Evolutionary conservation across 75 land plant species (phyloP).

Genomic region (Sequoiadendron giganteum): DNA sequence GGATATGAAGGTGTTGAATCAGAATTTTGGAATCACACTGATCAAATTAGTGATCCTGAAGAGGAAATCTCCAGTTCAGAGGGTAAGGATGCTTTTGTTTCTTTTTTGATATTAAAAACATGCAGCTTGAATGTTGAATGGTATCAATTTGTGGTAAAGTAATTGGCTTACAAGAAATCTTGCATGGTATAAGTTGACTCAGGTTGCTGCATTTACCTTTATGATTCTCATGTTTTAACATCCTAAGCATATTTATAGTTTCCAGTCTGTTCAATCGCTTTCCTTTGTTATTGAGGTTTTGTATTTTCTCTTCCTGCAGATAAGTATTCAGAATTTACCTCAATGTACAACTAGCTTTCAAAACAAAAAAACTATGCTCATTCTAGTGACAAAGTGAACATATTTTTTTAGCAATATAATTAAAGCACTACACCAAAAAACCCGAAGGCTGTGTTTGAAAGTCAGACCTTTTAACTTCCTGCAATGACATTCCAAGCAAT

Average conservation of each 20-base stretch:
- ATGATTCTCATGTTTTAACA: background rate
- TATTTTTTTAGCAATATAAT: background rate
- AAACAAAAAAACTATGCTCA: background rate
- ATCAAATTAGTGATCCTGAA: slow-evolving; percentile 53
- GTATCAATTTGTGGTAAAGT: background rate
- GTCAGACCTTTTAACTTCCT: too few relatives aligned
- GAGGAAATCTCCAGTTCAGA: slow-evolving; percentile 91
- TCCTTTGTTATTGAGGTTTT: background rate
- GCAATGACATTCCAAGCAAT: too few relatives aligned
- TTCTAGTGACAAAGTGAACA: background rate
- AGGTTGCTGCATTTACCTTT: background rate
- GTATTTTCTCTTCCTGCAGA: background rate
- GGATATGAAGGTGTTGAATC: slow-evolving; percentile 30
- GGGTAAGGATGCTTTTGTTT: slow-evolving; percentile 40
- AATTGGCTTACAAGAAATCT: background rate
- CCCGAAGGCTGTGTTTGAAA: too few relatives aligned
- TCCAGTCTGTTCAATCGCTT: background rate
- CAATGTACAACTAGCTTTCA: background rate
- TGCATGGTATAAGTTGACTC: background rate
- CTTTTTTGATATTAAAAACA: background rate
- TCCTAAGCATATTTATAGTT: background rate
- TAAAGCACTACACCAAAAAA: too few relatives aligned
- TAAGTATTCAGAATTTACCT: background rate
- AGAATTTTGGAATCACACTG: slow-evolving; percentile 81
- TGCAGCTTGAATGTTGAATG: background rate